Evolutionary conservation across 768 basidiomycete genomes (phyloP).

Genomic region (Guyanaporus albipodus): DNA sequence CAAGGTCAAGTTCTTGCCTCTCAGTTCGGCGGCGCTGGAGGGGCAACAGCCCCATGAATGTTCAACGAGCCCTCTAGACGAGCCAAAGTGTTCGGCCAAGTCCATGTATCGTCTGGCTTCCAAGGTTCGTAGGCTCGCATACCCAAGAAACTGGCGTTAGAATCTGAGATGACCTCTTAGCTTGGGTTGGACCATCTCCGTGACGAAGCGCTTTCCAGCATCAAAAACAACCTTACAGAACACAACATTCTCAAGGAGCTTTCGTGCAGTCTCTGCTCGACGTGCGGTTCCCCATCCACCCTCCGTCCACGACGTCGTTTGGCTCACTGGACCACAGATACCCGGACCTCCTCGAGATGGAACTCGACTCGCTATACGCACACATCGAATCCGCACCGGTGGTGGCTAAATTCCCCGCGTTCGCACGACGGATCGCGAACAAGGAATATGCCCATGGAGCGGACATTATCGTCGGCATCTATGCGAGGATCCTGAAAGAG

Average conservation of each 20-base stretch:
- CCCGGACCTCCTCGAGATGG: conserved; percentile 14
- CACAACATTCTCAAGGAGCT: conserved; percentile 25
- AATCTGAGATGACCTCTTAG: background rate
- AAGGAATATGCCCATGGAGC: conserved; percentile 19
- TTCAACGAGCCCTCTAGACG: conserved; percentile 6
- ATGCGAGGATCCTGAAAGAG: conserved; percentile 12
- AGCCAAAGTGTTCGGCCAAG: conserved; percentile 36
- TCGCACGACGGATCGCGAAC: conserved; percentile 14
- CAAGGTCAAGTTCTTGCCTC: conserved; percentile 31
- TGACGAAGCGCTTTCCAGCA: conserved; percentile 13
- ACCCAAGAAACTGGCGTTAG: background rate
- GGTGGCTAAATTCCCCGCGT: conserved; percentile 6
- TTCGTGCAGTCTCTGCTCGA: conserved; percentile 17
- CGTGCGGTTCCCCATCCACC: background rate
- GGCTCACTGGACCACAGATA: background rate
- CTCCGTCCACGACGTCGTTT: background rate
- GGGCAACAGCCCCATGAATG: background rate
- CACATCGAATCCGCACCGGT: conserved; percentile 4
- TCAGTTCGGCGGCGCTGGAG: conserved; percentile 15
- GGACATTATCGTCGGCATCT: conserved; percentile 18
- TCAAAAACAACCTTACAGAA: conserved; percentile 14
- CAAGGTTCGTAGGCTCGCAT: conserved; percentile 26
- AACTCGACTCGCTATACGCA: conserved; percentile 11
- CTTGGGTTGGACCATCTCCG: conserved; percentile 19
- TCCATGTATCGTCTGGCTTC: conserved; percentile 43